A percentile compares a stretch with the other conserved stretches of the same genome.
phyloP scores from a whole-genome alignment of 441 rosid genomes.

The Biscutella auriculata region DNA sequence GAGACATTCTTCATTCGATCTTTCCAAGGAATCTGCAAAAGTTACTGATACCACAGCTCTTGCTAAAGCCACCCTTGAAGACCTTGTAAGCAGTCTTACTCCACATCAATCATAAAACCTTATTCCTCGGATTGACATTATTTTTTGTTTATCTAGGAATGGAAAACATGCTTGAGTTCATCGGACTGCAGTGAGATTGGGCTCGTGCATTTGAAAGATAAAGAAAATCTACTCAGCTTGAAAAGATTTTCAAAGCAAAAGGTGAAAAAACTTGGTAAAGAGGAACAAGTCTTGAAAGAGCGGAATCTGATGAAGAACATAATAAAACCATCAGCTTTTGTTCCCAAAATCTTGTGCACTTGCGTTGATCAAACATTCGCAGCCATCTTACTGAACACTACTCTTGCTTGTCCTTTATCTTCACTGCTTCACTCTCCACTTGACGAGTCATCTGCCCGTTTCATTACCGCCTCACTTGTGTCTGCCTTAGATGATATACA shows the following conservation, averaged over 20 bases:
- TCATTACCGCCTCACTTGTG: constrained; percentile 68
- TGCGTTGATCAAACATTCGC: constrained; percentile 57
- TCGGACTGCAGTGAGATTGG: constrained; percentile 90
- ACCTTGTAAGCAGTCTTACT: constrained; percentile 44
- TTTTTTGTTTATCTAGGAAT: constrained; percentile 41
- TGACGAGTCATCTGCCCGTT: constrained; percentile 60
- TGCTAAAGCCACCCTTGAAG: constrained; percentile 46
- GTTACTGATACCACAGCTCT: constrained; percentile 36
- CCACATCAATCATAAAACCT: neutral
- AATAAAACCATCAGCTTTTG: constrained; percentile 41
- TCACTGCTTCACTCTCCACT: constrained; percentile 70
- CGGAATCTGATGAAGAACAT: constrained; percentile 61
- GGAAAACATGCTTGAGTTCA: constrained; percentile 66
- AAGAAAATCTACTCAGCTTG: constrained; percentile 62
- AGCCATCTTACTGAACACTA: constrained; percentile 56
- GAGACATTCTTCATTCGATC: constrained; percentile 39
- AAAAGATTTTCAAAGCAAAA: constrained; percentile 79
- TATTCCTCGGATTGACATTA: neutral
- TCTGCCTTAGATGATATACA: constrained; percentile 71
- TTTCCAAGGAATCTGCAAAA: constrained; percentile 36
- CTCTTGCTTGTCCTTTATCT: constrained; percentile 74
- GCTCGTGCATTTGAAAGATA: constrained; percentile 50
- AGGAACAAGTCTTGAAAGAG: constrained; percentile 75
- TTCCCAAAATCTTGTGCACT: constrained; percentile 64
- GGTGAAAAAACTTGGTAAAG: constrained; percentile 71